Conservation (phyloP, 2,329 filamentous ascomycete genomes). For the Aquanectria penicillioides region DNA sequence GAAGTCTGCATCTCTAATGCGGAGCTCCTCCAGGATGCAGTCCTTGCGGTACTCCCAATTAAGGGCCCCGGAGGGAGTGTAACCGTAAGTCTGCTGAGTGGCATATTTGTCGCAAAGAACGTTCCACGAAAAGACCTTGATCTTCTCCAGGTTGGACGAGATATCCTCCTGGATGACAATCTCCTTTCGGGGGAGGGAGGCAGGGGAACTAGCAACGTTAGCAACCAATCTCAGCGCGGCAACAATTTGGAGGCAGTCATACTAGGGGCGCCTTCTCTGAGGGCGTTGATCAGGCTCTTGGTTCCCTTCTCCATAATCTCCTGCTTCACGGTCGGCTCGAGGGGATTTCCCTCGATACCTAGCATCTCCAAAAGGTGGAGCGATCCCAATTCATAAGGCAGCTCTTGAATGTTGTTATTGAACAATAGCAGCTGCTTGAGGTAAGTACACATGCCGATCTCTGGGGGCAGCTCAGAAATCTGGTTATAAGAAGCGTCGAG, state of each 20-base stretch:
- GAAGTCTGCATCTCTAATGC: conserved; percentile 84
- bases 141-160: conserved; percentile 69
- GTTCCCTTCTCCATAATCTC: conserved; percentile 90
- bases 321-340: conserved; percentile 79
- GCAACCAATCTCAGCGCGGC: conserved; percentile 1
- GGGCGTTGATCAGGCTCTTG: conserved; percentile 80
- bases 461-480: conserved; percentile 81
- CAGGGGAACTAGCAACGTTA: conserved; percentile 70
- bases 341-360: conserved; percentile 90
- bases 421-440: conserved; percentile 87
- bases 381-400: conserved; percentile 89
- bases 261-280: conserved; percentile 89
- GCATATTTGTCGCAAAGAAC: conserved; percentile 95
- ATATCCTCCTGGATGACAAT: conserved; percentile 80
- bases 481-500: conserved; percentile 92
- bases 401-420: conserved; percentile 84
- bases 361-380: conserved; percentile 89
- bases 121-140: conserved; percentile 94
- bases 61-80: conserved; percentile 84
- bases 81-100: conserved; percentile 86
- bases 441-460: conserved; percentile 97
- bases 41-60: conserved; percentile 88
- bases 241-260: conserved; percentile 54
- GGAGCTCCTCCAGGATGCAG: conserved; percentile 84
- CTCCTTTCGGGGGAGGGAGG: conserved; percentile 81